Evolutionary conservation across 2,329 filamentous ascomycete genomes (phyloP).

Genomic region (Pseudogymnoascus destructans): DNA sequence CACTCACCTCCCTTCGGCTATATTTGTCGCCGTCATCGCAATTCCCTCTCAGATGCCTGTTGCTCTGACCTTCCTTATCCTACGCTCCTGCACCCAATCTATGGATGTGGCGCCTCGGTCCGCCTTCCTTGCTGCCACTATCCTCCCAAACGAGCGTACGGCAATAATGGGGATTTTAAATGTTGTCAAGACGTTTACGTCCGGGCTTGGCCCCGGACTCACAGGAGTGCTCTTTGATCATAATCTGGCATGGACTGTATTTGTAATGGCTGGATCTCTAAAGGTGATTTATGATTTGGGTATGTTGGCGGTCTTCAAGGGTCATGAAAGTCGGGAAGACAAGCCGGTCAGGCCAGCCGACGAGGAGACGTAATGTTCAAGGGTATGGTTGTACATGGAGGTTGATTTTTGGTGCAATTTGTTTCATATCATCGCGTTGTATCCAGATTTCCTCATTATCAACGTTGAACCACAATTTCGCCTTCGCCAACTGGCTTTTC

Average conservation of each 20-base stretch:
- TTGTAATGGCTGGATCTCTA: conserved; percentile 47
- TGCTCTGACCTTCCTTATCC: conserved; percentile 45
- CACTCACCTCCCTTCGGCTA: conserved; percentile 55
- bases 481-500: not conserved
- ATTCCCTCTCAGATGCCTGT: conserved; percentile 39
- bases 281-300: conserved; percentile 50
- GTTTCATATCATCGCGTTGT: not conserved
- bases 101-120: conserved; percentile 62
- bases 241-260: conserved; percentile 46
- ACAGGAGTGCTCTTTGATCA: conserved; percentile 49
- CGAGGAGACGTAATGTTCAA: conserved; percentile 11
- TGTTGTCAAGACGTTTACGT: conserved; percentile 51
- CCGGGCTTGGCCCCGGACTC: conserved; percentile 48
- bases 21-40: conserved; percentile 51
- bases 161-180: conserved; percentile 60
- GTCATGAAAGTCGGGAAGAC: conserved; percentile 23
- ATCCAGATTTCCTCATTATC: not conserved
- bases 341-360: conserved; percentile 12
- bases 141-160: conserved; percentile 53
- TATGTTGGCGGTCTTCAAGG: conserved; percentile 37
- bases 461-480: not conserved
- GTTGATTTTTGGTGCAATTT: not conserved
- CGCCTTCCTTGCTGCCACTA: conserved; percentile 54
- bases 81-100: conserved; percentile 47
- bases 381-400: not conserved